Evolutionary conservation across 2,329 filamentous ascomycete species (phyloP), one percentile per base, ranked within the genome.

Genomic region (Cytospora piceicola): DNA sequence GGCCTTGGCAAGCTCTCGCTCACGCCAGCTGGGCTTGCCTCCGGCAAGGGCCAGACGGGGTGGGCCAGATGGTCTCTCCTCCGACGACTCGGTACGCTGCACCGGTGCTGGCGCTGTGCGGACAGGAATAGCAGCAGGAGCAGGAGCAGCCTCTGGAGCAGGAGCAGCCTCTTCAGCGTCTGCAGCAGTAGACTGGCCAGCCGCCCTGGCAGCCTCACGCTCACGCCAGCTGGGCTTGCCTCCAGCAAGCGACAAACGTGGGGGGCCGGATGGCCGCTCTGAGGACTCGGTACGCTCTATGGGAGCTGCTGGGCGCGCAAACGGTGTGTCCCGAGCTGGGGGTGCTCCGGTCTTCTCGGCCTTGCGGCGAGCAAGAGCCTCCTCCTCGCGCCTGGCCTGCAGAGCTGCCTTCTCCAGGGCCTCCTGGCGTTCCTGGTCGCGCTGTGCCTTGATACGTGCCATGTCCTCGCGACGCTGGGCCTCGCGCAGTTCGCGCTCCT

Each of bases 311-410:
- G 32, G 76, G 76, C n/a, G 70, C n/a, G 68, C 69, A 53, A 74
- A 77, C 53, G 71, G 71, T 64, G 75, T 74, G 55, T 67, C 71
- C 63, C 69, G 74, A 63, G 70, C 75, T 22, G 42, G 6, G 46
- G 46, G 46, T 8, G 14, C n/a, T 20, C 9, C 22, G 12, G 46
- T 24, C 71, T 80, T 80, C 73, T 85, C 87, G 66, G 84, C 89
- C 73, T 84, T 87, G 77, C 86, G 87, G 72, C 90, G 88, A 70
- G 90, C 90, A 78, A 94, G 88, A 20, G 93, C 94, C 77, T 97
- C 94, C 72, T 95, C 93, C 77, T 96, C 94, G 76, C 92, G 89
- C 75, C 93, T 87, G 72, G 87, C 88, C 79, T 97, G 94, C 71
- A 87, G 79, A 15, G 87, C 87, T 57, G 83, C 85, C 77, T 84